A percentile compares a stretch with the other conserved stretches of the same genome.
Evolutionary conservation across 768 basidiomycete genomes (phyloP).

Genomic region (Lentinula raphanica): DNA sequence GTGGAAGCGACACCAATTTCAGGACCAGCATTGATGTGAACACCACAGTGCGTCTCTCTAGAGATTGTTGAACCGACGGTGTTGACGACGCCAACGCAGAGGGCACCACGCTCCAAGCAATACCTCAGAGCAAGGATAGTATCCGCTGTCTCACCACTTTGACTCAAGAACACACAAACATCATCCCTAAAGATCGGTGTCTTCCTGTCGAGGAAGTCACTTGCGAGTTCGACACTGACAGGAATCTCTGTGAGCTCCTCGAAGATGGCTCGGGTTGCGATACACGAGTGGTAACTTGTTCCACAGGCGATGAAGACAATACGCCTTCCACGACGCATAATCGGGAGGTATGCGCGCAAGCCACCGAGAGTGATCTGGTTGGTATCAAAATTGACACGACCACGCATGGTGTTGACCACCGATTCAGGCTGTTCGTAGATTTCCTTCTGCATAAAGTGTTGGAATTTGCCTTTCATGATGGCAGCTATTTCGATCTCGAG

Average conservation of each 20-base stretch:
- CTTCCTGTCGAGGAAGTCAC: conserved; percentile 97
- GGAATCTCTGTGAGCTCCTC: conserved; percentile 99
- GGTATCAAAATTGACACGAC: conserved; percentile 96
- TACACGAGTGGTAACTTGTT: conserved; percentile 94
- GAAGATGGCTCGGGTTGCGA: conserved; percentile 96
- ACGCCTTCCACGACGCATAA: conserved; percentile 90
- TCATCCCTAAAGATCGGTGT: conserved; percentile 99
- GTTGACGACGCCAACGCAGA: conserved; percentile 97
- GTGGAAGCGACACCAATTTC: conserved; percentile 99
- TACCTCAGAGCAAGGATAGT: conserved; percentile 95
- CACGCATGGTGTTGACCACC: conserved; percentile 99
- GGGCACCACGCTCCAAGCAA: conserved; percentile 93
- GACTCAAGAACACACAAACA: conserved; percentile 91
- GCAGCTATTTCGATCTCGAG: conserved; percentile 99
- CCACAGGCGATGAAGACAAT: conserved; percentile 99
- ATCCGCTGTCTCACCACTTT: conserved; percentile 98
- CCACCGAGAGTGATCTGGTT: conserved; percentile 92
- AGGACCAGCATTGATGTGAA: conserved; percentile 98
- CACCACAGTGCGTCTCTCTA: conserved; percentile 97
- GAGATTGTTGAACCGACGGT: conserved; percentile 97
- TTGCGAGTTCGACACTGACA: conserved; percentile 93
- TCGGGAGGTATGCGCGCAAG: conserved; percentile 88
- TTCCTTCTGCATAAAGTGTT: conserved; percentile 99
- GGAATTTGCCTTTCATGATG: conserved; percentile 99
- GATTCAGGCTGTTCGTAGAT: conserved; percentile 99